Base-by-base conservation (phyloP, 2,329 filamentous ascomycete genomes). In the Colletotrichum sp. region DNA sequence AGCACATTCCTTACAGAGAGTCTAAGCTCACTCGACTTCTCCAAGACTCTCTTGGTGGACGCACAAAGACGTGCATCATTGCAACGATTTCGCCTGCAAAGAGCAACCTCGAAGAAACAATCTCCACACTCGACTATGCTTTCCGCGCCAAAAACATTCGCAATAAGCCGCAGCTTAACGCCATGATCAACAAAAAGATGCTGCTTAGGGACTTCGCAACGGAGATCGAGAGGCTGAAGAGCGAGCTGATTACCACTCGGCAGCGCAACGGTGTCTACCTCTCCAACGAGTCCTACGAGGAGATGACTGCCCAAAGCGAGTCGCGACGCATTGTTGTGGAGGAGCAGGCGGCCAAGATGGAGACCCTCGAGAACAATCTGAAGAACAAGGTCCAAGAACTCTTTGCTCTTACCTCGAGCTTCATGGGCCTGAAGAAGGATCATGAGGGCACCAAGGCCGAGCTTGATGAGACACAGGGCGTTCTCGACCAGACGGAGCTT, bases 1-100 rank as follows among this genome's bases (percentile, higher is more conserved):
- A 93, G 1, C 97, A 99, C 82, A 99, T 99, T 78, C 98, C 97
- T 2, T 92, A 92, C 84, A 90, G 97, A 80, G 98, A 99, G 85
- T 99, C 97, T 3, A 99, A 99, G 84, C 92, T 99, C 30, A 78
- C 77, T 5, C 72, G 77, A 11, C 72, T 78, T 11, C 88, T 99
- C 25, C 98, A 99, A 92, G 98, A 99, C 83, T 99, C 98, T 1
- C 91, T 99, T 0, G 97, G 97, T 77, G 97, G 97, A 5, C 92
- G 94, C 69, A 99, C 98, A 2, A 99, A 99, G 83, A 99, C 97
- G 0, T 99, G 97, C 87, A 99, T 99, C 79, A 99, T 99, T 81
- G 97, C 97, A 8, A 99, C 97, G 1, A 91, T 99, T 55, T 99
- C 97, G 4, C 96, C 97, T 2, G 95, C 96, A 9, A 98, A 97